A percentile compares a stretch with the other conserved stretches of the same genome.
Evolutionary conservation across 106 monocot species (phyloP).

Genomic region (Platanthera zijinensis): DNA sequence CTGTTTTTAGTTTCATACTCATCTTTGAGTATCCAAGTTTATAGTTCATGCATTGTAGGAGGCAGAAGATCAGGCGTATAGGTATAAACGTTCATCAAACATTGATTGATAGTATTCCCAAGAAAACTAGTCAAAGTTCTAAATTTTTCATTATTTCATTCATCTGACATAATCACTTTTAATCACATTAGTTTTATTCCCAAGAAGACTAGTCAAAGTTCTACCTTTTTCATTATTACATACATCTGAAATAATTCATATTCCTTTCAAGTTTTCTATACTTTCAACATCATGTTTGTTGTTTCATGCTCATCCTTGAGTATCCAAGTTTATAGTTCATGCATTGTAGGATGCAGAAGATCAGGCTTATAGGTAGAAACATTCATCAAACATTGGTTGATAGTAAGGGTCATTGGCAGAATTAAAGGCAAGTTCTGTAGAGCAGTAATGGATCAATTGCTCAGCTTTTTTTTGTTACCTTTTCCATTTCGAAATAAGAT

Average conservation of each 20-base stretch:
- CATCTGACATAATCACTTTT: background rate
- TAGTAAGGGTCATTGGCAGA: too few species aligned
- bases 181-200: background rate
- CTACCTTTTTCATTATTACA: background rate
- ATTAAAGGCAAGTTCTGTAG: too few species aligned
- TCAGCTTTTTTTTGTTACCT: too few species aligned
- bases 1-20: background rate
- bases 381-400: background rate
- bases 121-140: too few species aligned
- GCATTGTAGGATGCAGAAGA: background rate
- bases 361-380: background rate
- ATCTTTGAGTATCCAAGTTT: background rate
- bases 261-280: background rate
- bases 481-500: too few species aligned
- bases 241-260: background rate
- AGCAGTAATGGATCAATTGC: too few species aligned
- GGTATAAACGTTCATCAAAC: background rate
- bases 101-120: background rate
- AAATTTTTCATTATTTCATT: too few species aligned
- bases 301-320: background rate
- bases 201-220: background rate
- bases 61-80: background rate
- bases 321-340: background rate
- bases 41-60: background rate
- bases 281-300: background rate